Base-by-base conservation (phyloP, 192 early-diverging fungal species). In the Backusella mclennaniae region DNA sequence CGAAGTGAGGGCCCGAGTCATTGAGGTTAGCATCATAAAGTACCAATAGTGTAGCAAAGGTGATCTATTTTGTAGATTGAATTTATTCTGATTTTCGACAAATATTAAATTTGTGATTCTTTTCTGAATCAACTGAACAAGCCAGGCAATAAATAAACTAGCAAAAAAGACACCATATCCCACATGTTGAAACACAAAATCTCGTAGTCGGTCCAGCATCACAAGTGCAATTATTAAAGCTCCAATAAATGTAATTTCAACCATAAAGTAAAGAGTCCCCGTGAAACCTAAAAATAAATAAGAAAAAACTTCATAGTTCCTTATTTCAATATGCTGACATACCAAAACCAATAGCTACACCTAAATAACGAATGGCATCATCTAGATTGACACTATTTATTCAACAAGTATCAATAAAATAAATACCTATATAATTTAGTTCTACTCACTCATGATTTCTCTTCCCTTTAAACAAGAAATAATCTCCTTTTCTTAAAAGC, bases 11-110 rank as follows among this genome's bases (percentile, higher is more conserved):
- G 78, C 78, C 0, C 78, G 69, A 23, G 82, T 80, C 76, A 83
- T 77, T 26, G 82, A 79, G 2, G 78, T 77, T n/a, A 83, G 66
- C 82, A 83, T 79, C 73, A 83, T 76, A 71, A 83, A 79, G 11
- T 77, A 83, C 44, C 74, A 75, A 35, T 83, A 83, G 41, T 83
- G 82, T 41, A 80, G 52, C 26, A 83, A 74, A 9, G 74, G 78
- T 1, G 78, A 53, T 29, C 82, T 66, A 41, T 77, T 74, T 35
- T 77, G 71, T 12, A 83, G 33, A 31, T 38, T 71, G 52, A 79
- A 79, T 19, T 56, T 49, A 0, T 66, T 77, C 5, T 42, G 36
- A 14, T 53, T 73, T 49, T 71, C 67, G 1, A 83, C 38, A 73
- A 83, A 83, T 5, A 83, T 53, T 8, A 75, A 26, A 29, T 73